These are phyloP conservation scores for Escovopsis sp. DNA, from an alignment of 2,329 filamentous ascomycete species.

Conservation along the genomic window DNA sequence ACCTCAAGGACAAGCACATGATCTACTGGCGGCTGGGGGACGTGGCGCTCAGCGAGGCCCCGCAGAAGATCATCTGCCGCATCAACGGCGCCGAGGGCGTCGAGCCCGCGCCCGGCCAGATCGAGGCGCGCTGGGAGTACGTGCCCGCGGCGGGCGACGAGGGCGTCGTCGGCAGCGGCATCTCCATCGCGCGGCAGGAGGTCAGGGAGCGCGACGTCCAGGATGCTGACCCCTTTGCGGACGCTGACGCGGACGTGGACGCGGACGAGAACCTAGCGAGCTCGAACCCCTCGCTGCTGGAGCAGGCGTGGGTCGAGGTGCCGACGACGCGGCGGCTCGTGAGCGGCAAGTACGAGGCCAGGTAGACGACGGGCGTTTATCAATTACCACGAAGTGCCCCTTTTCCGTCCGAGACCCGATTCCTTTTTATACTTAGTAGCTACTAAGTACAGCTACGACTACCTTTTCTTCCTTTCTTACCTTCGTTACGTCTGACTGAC, in stretches of 20 bases:
- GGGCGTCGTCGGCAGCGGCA: slow-evolving; percentile 35
- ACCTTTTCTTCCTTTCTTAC: too few relatives aligned
- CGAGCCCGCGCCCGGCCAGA: slow-evolving; percentile 55
- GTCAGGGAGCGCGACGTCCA: slow-evolving; percentile 37
- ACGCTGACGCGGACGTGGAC: slow-evolving; percentile 13
- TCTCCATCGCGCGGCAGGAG: slow-evolving; percentile 47
- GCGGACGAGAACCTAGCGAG: slow-evolving; percentile 31
- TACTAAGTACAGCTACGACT: too few relatives aligned
- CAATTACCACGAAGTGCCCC: too few relatives aligned
- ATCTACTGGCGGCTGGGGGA: slow-evolving; percentile 74
- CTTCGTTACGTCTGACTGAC: too few relatives aligned
- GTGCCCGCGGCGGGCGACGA: slow-evolving; percentile 24
- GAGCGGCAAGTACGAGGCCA: slow-evolving; percentile 60
- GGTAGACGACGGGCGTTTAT: slow-evolving; percentile 1
- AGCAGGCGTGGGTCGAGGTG: slow-evolving; percentile 49
- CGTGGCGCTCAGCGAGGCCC: slow-evolving; percentile 49
- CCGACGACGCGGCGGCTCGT: slow-evolving; percentile 52
- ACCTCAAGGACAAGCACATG: slow-evolving; percentile 59
- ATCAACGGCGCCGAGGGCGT: slow-evolving; percentile 59
- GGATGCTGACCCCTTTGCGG: slow-evolving; percentile 57
- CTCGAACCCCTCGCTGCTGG: slow-evolving; percentile 7
- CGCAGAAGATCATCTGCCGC: slow-evolving; percentile 68
- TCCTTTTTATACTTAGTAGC: too few relatives aligned
- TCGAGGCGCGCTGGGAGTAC: slow-evolving; percentile 74
- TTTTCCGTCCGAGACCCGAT: too few relatives aligned